Conservation (phyloP, 129 eudicot species). For the sunflower (Helianthus annuus) region DNA sequence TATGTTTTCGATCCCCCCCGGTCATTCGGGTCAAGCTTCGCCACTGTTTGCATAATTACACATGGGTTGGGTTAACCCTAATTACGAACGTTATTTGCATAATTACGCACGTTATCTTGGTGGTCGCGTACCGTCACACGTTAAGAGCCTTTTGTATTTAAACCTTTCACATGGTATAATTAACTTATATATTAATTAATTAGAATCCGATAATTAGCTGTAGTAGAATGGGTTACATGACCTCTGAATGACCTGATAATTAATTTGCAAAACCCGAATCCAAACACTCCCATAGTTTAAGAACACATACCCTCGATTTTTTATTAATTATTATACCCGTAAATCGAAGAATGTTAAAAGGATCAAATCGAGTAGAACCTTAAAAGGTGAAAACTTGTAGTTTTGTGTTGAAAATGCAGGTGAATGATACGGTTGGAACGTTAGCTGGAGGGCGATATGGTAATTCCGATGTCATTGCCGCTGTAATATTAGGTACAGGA, state of each 20-base stretch:
- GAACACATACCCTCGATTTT: neutral
- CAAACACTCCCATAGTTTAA: no score
- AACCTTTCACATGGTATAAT: neutral
- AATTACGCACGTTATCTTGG: no score
- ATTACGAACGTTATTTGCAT: no score
- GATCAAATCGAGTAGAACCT: constrained; percentile 7
- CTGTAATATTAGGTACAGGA: constrained; percentile 93
- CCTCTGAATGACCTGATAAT: neutral
- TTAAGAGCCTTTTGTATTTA: no score
- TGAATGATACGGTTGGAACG: constrained; percentile 86
- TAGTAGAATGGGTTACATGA: neutral
- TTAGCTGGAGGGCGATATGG: constrained; percentile 73
- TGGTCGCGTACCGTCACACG: no score
- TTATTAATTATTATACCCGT: neutral
- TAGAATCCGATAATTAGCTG: neutral
- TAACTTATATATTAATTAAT: neutral
- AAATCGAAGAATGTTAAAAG: neutral
- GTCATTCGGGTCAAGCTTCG: no score
- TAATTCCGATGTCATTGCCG: constrained; percentile 66
- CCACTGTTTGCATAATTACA: no score
- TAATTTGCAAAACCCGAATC: neutral
- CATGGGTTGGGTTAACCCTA: no score
- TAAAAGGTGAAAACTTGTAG: neutral
- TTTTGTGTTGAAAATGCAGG: constrained; percentile 41
- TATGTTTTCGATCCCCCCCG: no score